phyloP scores from a whole-genome alignment of 805 yeast species.

The Peterozyma xylosa region DNA sequence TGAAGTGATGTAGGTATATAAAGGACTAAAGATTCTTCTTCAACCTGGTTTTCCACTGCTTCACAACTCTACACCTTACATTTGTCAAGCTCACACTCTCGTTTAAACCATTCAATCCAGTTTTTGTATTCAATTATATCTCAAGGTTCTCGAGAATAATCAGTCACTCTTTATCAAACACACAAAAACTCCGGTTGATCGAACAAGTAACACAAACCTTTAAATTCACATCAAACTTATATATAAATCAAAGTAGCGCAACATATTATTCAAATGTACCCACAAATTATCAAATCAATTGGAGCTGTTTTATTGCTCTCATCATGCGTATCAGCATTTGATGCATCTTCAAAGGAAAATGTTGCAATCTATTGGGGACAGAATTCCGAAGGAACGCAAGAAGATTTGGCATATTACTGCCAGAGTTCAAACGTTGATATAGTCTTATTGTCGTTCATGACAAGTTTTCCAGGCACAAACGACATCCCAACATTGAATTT shows the following conservation, averaged over 20 bases:
- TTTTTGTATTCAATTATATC: too few relatives aligned
- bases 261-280: conserved; percentile 1
- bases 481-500: conserved; percentile 43
- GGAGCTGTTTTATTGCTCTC: conserved; percentile 11
- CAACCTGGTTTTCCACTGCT: too few relatives aligned
- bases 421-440: conserved; percentile 62
- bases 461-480: conserved; percentile 42
- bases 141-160: too few relatives aligned
- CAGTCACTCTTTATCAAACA: too few relatives aligned
- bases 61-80: too few relatives aligned
- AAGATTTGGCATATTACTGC: conserved; percentile 52
- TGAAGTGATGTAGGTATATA: too few relatives aligned
- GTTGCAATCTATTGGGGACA: conserved; percentile 91
- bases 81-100: too few relatives aligned
- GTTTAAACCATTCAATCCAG: too few relatives aligned
- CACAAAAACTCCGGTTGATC: too few relatives aligned
- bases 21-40: too few relatives aligned
- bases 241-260: neutral
- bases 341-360: conserved; percentile 37
- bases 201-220: neutral
- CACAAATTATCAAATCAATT: conserved; percentile 2
- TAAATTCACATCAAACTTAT: neutral
- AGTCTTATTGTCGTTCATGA: conserved; percentile 62
- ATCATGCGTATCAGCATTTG: conserved; percentile 17
- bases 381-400: conserved; percentile 56